Base-by-base conservation (phyloP, 2,329 filamentous ascomycete genomes). In the Dothidotthia symphoricarpi region DNA sequence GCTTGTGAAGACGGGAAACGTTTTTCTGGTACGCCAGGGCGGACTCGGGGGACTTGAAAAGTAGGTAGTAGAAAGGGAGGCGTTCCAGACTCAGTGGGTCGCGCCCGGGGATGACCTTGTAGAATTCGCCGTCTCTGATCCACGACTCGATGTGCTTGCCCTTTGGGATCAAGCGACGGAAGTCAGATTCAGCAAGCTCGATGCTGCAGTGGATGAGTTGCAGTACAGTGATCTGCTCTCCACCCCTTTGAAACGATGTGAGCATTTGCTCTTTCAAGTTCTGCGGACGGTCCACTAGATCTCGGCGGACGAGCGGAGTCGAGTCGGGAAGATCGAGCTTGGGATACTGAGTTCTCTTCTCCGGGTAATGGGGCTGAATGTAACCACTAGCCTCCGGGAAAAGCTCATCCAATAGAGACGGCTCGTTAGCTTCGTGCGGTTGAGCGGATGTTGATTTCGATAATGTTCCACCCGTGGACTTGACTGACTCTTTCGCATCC, bases 101-200 rank as follows among this genome's bases (percentile, higher is more conserved):
- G 45, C 83, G 81, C 30, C 75, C 77, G 45, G 85, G 85, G 16
- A 86, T 75, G 26, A 85, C 71, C 64, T 80, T 78, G 26, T 73
- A 67, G 40, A 88, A 80, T 17, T 80, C 79, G 38, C 73, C 74
- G 8, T 68, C 59, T 13, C 63, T 55, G 13, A 77, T 73, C 85
- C 86, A 89, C 27, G 76, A 76, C 45, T 84, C 80, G 24, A 90
- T 76, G 51, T 86, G 80, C 36, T 72, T 66, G 30, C 80, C 79
- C 53, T 75, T 77, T 1, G 76, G 76, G 4, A 80, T 75, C 13
- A 89, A 66, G 38, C 85, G 81, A 47, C 80, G 75, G 65, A 91
- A 90, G 67, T 91, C 86, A 49, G 76, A 77, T 51, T 83, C 77
- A 14, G 73, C 71, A 28, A 90, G 73, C 14, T 77, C 52, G 12